Conservation (phyloP, 768 basidiomycete genomes). For the Termitomyces titanicus region DNA sequence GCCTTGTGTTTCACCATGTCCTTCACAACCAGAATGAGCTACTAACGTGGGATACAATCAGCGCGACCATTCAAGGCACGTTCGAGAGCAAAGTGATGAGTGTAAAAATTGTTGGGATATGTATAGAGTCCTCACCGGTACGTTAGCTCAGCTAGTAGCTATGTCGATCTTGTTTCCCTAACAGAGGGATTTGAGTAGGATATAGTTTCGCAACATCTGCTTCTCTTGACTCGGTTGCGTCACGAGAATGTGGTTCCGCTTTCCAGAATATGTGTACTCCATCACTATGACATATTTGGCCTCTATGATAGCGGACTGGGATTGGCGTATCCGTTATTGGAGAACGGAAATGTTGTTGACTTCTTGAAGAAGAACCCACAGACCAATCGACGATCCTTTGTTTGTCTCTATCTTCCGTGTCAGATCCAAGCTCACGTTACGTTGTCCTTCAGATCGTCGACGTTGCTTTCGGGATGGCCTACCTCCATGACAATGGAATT, state of each 20-base stretch:
- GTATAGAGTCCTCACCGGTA: not conserved
- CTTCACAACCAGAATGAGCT: not conserved
- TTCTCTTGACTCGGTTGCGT: not conserved
- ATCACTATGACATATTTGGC: not conserved
- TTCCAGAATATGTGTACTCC: not conserved
- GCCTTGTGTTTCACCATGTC: not conserved
- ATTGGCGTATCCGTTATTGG: not conserved
- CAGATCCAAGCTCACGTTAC: not conserved
- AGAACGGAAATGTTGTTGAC: not conserved
- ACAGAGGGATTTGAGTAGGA: not conserved
- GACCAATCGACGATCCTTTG: not conserved
- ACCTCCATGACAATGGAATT: not conserved
- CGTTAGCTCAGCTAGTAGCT: not conserved
- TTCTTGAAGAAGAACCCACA: not conserved
- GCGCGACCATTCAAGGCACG: not conserved
- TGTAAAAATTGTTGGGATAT: not conserved
- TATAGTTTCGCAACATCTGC: not conserved
- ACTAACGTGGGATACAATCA: not conserved
- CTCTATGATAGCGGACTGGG: not conserved
- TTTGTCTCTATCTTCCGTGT: not conserved
- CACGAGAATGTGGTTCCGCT: not conserved
- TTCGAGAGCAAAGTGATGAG: not conserved
- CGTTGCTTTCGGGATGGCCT: not conserved
- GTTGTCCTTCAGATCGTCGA: not conserved
- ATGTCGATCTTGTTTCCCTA: not conserved